phyloP scores from a whole-genome alignment of 495 filamentous ascomycete species.

The Gamarada debralockiae region DNA sequence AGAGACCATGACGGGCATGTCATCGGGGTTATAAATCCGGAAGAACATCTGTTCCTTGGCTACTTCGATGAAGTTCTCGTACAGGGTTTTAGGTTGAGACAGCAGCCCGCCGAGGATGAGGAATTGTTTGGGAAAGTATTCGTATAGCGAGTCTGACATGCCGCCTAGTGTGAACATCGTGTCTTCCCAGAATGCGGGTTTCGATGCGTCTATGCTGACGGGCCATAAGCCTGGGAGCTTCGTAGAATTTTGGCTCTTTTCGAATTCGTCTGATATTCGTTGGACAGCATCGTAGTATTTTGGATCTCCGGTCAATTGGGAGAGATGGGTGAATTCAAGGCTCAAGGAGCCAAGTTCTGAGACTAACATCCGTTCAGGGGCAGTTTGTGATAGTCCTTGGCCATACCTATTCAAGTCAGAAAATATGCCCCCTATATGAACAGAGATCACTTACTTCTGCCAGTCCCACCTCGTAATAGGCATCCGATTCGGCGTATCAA shows the following conservation, averaged over 20 bases:
- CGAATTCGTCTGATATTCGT: conserved; percentile 74
- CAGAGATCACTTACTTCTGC: conserved; percentile 14
- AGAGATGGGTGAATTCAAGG: conserved; percentile 81
- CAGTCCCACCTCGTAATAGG: conserved; percentile 66
- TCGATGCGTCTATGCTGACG: conserved; percentile 58
- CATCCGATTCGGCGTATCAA: conserved; percentile 90
- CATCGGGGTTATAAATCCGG: conserved; percentile 46
- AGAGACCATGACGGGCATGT: conserved; percentile 61
- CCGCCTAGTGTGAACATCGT: conserved; percentile 65
- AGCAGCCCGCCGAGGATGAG: conserved; percentile 71
- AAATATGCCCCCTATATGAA: background rate
- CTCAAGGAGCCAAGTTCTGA: conserved; percentile 81
- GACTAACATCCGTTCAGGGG: conserved; percentile 29
- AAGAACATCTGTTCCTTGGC: conserved; percentile 63
- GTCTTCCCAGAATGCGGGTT: conserved; percentile 31
- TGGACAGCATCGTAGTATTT: conserved; percentile 92
- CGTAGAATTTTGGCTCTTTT: conserved; percentile 62
- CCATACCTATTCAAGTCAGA: conserved; percentile 14
- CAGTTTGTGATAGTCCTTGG: conserved; percentile 15
- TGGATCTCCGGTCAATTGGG: conserved; percentile 77
- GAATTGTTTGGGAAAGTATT: conserved; percentile 76
- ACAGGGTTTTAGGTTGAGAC: conserved; percentile 73
- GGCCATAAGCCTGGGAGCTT: conserved; percentile 85
- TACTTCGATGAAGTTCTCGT: conserved; percentile 61
- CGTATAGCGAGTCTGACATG: conserved; percentile 79